Percentiles rank a stretch among this genome's conserved stretches.
Conservation (phyloP, 2,329 filamentous ascomycete genomes). For the Myrmaecium sp. region DNA sequence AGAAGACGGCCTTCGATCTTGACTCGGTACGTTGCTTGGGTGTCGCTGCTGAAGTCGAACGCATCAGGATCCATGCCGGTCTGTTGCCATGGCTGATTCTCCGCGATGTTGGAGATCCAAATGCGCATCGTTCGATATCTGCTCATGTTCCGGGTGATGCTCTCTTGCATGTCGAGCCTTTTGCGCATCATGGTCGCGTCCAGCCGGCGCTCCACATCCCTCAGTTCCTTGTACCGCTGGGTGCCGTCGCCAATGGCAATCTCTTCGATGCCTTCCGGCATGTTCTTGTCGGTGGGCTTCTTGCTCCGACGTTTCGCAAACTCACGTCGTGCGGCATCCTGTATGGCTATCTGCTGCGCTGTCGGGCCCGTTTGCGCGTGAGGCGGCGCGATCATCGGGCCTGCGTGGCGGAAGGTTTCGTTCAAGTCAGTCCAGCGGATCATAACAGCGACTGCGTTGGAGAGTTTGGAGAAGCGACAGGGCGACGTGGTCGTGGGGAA, state of each 20-base stretch:
- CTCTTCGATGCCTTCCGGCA: constrained; percentile 73
- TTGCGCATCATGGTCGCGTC: constrained; percentile 93
- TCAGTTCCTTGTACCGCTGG: constrained; percentile 63
- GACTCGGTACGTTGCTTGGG: constrained; percentile 68
- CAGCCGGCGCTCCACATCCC: constrained; percentile 72
- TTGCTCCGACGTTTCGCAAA: constrained; percentile 63
- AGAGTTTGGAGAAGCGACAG: constrained; percentile 2
- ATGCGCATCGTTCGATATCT: constrained; percentile 73
- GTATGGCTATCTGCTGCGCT: constrained; percentile 27
- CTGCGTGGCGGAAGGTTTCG: constrained; percentile 26
- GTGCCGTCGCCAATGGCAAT: constrained; percentile 68
- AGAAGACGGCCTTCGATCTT: constrained; percentile 82
- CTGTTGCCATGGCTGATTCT: constrained; percentile 86
- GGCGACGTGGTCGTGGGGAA: constrained; percentile 5
- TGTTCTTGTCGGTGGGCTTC: constrained; percentile 87
- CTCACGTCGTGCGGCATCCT: constrained; percentile 38
- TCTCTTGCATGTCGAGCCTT: constrained; percentile 75
- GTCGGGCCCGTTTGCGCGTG: constrained; percentile 16
- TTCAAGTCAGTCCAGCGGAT: constrained; percentile 32
- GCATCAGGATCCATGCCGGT: constrained; percentile 50
- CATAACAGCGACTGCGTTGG: too few species aligned
- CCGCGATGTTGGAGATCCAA: constrained; percentile 88
- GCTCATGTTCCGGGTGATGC: constrained; percentile 57
- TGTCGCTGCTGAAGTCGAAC: constrained; percentile 66
- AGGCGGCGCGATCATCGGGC: constrained; percentile 21